Percentiles rank a stretch among this genome's conserved stretches.
Conservation (phyloP, 306 rosid genomes). For the Cyamopsis tetragonoloba region DNA sequence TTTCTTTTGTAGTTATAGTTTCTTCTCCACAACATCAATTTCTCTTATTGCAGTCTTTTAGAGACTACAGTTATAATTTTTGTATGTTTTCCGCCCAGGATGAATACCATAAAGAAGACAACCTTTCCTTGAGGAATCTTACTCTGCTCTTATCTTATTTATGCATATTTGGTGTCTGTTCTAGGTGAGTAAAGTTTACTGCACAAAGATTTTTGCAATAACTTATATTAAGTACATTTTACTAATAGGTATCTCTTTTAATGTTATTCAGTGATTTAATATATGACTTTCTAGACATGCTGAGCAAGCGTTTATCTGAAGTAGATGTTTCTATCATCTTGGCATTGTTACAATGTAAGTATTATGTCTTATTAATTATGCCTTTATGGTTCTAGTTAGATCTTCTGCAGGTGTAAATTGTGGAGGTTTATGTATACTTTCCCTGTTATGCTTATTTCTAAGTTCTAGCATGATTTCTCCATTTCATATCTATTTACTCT, state of each 20-base stretch:
- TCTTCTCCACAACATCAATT: conserved; percentile 18
- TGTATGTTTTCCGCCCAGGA: conserved; percentile 44
- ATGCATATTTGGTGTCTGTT: conserved; percentile 79
- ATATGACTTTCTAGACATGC: conserved; percentile 65
- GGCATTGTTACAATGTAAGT: conserved; percentile 74
- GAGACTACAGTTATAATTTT: conserved; percentile 12
- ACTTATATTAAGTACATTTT: background rate
- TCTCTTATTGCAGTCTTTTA: conserved; percentile 1
- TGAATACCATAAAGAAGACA: conserved; percentile 71
- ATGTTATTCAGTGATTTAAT: conserved; percentile 72
- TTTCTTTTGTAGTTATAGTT: conserved; percentile 14
- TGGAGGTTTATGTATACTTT: background rate
- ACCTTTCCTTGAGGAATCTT: conserved; percentile 78
- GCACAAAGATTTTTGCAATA: background rate
- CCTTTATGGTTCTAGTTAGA: conserved; percentile 16
- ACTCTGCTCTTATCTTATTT: conserved; percentile 77
- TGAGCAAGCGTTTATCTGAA: conserved; percentile 79
- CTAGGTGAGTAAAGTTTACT: conserved; percentile 48
- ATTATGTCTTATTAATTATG: background rate
- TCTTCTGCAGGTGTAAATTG: background rate
- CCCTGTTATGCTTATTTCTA: background rate
- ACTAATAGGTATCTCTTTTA: conserved; percentile 31
- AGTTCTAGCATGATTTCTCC: too few relatives aligned
- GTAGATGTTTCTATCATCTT: conserved; percentile 80
- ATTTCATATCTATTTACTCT: too few relatives aligned